phyloP scores from a whole-genome alignment of 495 filamentous ascomycete genomes.

The Penicillium bovifimosum region DNA sequence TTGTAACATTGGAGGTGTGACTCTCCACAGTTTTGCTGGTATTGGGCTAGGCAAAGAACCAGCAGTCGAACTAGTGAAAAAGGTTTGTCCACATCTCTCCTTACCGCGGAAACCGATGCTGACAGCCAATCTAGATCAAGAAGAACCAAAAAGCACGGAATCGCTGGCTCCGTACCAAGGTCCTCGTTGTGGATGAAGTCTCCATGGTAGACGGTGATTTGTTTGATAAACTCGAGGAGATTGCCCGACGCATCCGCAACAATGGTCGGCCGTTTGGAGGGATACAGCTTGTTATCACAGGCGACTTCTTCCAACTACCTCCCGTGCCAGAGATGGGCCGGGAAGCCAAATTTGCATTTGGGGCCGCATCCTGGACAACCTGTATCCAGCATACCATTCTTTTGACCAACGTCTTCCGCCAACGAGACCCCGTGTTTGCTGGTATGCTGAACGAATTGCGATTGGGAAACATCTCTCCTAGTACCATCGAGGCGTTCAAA shows the following conservation, averaged over 20 bases:
- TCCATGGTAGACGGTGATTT: constrained; percentile 98
- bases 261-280: constrained; percentile 93
- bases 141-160: constrained; percentile 80
- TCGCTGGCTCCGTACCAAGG: constrained; percentile 82
- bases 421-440: constrained; percentile 88
- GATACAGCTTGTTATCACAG: constrained; percentile 92
- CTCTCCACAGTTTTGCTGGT: constrained; percentile 90
- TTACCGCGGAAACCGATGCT: background rate
- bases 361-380: constrained; percentile 84
- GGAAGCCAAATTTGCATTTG: constrained; percentile 82
- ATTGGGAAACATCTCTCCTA: constrained; percentile 66
- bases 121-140: constrained; percentile 51
- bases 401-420: constrained; percentile 91
- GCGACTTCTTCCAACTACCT: constrained; percentile 95
- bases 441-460: constrained; percentile 97
- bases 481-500: constrained; percentile 67
- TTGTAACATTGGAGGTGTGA: constrained; percentile 94
- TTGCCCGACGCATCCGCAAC: constrained; percentile 74
- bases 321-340: constrained; percentile 75
- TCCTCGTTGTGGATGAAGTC: constrained; percentile 88
- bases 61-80: constrained; percentile 75
- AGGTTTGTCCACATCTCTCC: constrained; percentile 31
- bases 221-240: constrained; percentile 90
- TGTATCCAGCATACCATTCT: constrained; percentile 94
- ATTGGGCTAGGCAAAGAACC: constrained; percentile 93